phyloP scores from a whole-genome alignment of 345 rosid genomes.

The Punica granatum region DNA sequence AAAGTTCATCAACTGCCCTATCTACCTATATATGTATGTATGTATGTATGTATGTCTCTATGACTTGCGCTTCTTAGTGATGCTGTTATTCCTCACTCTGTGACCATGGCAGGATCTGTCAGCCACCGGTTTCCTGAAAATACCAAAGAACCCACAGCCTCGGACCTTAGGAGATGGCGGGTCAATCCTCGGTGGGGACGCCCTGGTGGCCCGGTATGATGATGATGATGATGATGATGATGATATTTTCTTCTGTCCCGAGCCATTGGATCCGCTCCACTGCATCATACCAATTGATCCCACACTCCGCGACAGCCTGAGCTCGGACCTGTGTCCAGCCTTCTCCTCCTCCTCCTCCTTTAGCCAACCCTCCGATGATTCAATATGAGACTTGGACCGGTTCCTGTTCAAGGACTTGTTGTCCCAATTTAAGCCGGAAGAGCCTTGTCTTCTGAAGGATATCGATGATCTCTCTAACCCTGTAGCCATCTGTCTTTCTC shows the following conservation, averaged over 20 bases:
- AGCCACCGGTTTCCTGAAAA: constrained; percentile 32
- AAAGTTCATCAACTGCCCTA: no score
- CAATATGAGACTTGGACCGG: background rate
- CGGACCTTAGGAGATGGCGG: constrained; percentile 70
- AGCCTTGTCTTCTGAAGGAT: constrained; percentile 84
- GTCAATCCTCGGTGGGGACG: constrained; percentile 24
- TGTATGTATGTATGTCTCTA: background rate
- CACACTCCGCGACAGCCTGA: constrained; percentile 7
- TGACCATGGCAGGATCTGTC: background rate
- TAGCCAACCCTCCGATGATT: background rate
- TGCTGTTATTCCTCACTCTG: background rate
- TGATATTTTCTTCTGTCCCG: constrained; percentile 21
- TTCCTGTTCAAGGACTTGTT: constrained; percentile 47
- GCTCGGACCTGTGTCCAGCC: background rate
- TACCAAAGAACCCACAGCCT: constrained; percentile 57
- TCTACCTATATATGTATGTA: background rate
- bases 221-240: no score
- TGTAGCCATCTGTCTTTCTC: constrained; percentile 11
- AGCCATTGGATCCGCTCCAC: constrained; percentile 17
- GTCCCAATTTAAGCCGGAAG: constrained; percentile 70
- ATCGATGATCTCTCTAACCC: constrained; percentile 58
- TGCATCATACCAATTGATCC: constrained; percentile 15
- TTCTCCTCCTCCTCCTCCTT: background rate
- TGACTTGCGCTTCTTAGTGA: constrained; percentile 11
- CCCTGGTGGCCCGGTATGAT: constrained; percentile 11